Conservation (phyloP, 1,139 yeast genomes). For the Taphrina pruni region DNA sequence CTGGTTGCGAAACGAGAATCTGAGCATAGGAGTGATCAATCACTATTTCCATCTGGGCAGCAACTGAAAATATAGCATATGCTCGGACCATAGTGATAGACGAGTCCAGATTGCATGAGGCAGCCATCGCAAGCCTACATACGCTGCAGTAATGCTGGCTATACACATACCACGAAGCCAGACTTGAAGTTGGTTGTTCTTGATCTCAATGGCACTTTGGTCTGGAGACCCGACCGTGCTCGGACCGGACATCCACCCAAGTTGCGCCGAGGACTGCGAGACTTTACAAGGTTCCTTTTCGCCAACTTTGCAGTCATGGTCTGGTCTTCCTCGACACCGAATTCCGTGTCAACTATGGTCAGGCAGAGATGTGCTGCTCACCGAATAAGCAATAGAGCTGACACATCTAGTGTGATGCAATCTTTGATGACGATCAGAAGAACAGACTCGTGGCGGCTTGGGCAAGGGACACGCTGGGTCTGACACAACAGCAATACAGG, state of each 20-base stretch:
- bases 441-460: conserved; percentile 36
- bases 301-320: conserved; percentile 39
- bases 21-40: too few relatives aligned
- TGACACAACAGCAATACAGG: conserved; percentile 17
- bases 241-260: conserved; percentile 12
- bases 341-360: conserved; percentile 28
- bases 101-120: neutral
- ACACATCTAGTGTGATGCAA: conserved; percentile 12
- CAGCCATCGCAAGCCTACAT: conserved; percentile 8
- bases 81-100: neutral
- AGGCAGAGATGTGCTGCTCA: too few relatives aligned
- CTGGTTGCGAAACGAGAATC: too few relatives aligned
- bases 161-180: neutral
- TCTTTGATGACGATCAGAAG: conserved; percentile 24
- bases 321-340: conserved; percentile 39
- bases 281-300: conserved; percentile 29
- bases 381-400: neutral
- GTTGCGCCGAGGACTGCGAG: conserved; percentile 18
- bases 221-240: conserved; percentile 26
- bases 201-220: conserved; percentile 40
- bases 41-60: too few relatives aligned
- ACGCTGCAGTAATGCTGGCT: conserved; percentile 4
- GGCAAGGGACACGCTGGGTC: conserved; percentile 39
- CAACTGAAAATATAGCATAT: too few relatives aligned
- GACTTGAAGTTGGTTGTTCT: conserved; percentile 29